Percentiles rank a stretch among this genome's conserved stretches.
Conservation (phyloP, 768 basidiomycete genomes). For the Pleurotus platypus region DNA sequence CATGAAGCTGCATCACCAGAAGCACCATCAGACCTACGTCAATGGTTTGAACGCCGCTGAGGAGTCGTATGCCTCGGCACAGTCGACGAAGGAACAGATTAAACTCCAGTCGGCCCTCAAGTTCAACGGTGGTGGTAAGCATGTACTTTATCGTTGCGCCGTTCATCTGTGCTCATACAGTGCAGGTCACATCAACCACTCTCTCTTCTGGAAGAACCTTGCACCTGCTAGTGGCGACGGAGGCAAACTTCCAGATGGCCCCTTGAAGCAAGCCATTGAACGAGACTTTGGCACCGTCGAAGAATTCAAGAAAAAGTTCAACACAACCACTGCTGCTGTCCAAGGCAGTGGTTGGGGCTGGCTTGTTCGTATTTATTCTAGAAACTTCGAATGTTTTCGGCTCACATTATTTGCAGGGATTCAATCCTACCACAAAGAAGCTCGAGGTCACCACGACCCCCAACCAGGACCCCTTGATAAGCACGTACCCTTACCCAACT, state of each 20-base stretch:
- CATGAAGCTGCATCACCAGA: constrained; percentile 92
- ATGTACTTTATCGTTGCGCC: neutral
- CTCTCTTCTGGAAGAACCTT: constrained; percentile 97
- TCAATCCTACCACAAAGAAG: constrained; percentile 58
- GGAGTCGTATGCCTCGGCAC: constrained; percentile 61
- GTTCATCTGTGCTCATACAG: neutral
- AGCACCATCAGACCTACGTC: constrained; percentile 95
- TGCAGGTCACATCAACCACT: constrained; percentile 88
- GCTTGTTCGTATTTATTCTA: constrained; percentile 53
- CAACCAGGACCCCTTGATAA: constrained; percentile 89
- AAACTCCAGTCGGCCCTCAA: constrained; percentile 87
- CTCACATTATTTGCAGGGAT: constrained; percentile 47
- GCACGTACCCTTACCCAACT: constrained; percentile 17
- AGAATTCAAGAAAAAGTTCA: constrained; percentile 81
- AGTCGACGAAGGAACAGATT: constrained; percentile 75
- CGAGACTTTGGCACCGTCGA: constrained; percentile 87
- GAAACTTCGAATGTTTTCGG: neutral
- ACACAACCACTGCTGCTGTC: constrained; percentile 83
- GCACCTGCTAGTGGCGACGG: constrained; percentile 66
- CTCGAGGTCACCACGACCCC: constrained; percentile 91
- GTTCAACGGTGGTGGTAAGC: constrained; percentile 43
- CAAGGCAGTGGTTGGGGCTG: constrained; percentile 99
- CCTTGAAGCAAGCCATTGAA: constrained; percentile 73
- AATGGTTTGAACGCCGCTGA: constrained; percentile 91
- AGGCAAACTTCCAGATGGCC: constrained; percentile 60